Percentiles rank a stretch among this genome's conserved stretches.
Conservation (phyloP, 1,284 basidiomycete genomes). For the Termitomyces sp. region DNA sequence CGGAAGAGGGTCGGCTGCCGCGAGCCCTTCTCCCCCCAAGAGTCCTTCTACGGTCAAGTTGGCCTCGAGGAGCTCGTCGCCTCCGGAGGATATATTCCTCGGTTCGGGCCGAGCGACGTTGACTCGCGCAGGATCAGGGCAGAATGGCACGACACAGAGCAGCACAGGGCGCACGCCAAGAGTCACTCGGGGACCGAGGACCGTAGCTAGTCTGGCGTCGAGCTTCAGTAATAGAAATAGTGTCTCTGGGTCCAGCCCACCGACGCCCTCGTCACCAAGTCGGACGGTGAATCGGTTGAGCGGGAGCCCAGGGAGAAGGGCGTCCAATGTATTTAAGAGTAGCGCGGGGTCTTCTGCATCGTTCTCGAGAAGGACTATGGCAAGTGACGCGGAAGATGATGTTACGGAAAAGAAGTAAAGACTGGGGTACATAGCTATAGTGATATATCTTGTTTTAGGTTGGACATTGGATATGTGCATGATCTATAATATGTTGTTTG, state of each 20-base stretch:
- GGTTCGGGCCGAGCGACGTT: conserved; percentile 27
- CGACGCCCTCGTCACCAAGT: conserved; percentile 20
- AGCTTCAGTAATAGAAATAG: conserved; percentile 47
- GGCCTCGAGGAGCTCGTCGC: conserved; percentile 37
- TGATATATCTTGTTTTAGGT: conserved; percentile 7
- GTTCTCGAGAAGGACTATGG: conserved; percentile 71
- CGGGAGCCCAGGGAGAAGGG: conserved; percentile 35
- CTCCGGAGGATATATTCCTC: conserved; percentile 20
- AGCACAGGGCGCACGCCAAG: conserved; percentile 38
- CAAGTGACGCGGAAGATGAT: conserved; percentile 76
- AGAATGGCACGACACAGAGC: conserved; percentile 27
- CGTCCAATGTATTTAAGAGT: conserved; percentile 40
- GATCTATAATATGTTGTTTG: not conserved
- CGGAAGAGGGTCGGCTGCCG: conserved; percentile 23
- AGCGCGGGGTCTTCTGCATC: conserved; percentile 32
- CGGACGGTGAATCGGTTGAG: conserved; percentile 39
- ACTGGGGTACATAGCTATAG: not conserved
- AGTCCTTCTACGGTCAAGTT: conserved; percentile 31
- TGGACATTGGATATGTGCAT: not conserved
- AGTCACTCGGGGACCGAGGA: conserved; percentile 47
- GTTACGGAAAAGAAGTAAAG: conserved; percentile 40
- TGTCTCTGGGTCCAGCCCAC: conserved; percentile 30
- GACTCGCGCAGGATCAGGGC: conserved; percentile 30
- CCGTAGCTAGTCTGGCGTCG: conserved; percentile 51
- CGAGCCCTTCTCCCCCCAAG: conserved; percentile 26